Evolutionary conservation across 345 rosid genomes (phyloP), one percentile per base, ranked within the genome.

Genomic region (Carallia pectinifolia): DNA sequence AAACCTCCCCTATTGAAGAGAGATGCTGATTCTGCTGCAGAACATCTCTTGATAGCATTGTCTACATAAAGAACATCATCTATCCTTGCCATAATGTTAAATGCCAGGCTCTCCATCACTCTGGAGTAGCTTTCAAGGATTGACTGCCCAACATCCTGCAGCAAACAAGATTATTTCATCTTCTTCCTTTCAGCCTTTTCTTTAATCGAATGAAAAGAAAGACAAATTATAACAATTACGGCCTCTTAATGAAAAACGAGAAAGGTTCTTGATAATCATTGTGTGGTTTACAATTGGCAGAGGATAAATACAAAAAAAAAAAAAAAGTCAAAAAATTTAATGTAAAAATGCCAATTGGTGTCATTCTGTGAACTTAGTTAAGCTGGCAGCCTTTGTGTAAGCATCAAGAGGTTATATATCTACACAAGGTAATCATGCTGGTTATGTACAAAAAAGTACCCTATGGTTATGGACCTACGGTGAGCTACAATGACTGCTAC

Each of bases 91-190:
- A 84, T 90, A 53, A 92, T 85, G 85, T 96, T 96, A 83, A 96
- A 92, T 61, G 99, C 99, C 84, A 92, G 73, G 85, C 99, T 90
- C 87, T 96, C 99, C 91, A 86, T 88, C 61, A 96, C 99, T 81
- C 99, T 87, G 0, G 99, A 90, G 87, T 96, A 96, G 84, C 99
- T 90, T 80, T 92, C 98, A 2, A 96, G 89, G 68, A 96, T 92
- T 2, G 98, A 89, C 69, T 92, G 97, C 58, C 99, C 99, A 60
- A 96, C 97, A 84, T 96, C 99, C 98, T 96, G 86, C 74, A 76
- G 56, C 9, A 47, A 52, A 29, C 64, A 0, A 17, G 17, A 53
- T 30, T 56, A 15, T 37, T 55, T 66, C 52, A 36, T 13, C 52
- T 2, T 30, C 9, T 18, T 16, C 29, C 40, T n/a, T 23, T 30